These are phyloP conservation scores for Ploettnerulaceae sp. DNA, from an alignment of 2,329 filamentous ascomycete species.

Conservation along the genomic window DNA sequence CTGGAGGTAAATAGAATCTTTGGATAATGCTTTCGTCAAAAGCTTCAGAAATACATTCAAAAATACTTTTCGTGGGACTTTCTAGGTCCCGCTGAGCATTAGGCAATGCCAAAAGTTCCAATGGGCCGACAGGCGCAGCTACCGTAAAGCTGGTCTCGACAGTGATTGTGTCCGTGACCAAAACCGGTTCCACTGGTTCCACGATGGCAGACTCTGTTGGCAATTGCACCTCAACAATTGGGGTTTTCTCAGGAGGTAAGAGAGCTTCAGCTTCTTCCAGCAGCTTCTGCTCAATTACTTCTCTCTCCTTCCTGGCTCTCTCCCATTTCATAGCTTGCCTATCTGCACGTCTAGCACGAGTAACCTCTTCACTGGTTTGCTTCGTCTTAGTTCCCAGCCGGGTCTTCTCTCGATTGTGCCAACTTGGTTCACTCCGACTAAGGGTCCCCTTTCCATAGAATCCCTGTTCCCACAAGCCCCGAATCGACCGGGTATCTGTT, in stretches of 20 bases:
- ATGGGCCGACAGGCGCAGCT: conserved; percentile 26
- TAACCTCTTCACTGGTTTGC: conserved; percentile 78
- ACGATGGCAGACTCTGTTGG: neutral
- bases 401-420: conserved; percentile 78
- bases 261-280: conserved; percentile 42
- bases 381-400: conserved; percentile 58
- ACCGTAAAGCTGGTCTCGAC: neutral
- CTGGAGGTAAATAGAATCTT: conserved; percentile 8
- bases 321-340: conserved; percentile 84
- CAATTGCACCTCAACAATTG: neutral
- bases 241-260: neutral
- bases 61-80: neutral
- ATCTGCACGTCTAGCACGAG: conserved; percentile 70
- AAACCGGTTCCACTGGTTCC: neutral
- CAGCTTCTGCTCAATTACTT: conserved; percentile 71
- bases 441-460: conserved; percentile 95
- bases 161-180: neutral
- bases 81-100: conserved; percentile 35
- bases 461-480: conserved; percentile 89
- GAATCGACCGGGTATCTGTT: conserved; percentile 67
- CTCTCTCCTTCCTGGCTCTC: conserved; percentile 79
- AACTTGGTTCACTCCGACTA: conserved; percentile 91
- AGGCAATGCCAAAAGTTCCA: conserved; percentile 49
- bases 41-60: conserved; percentile 5
- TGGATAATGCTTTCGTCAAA: conserved; percentile 2